Evolutionary conservation across 176 grass and related monocot species (phyloP), one percentile per base, ranked within the genome.

Genomic region (Phragmites australis): DNA sequence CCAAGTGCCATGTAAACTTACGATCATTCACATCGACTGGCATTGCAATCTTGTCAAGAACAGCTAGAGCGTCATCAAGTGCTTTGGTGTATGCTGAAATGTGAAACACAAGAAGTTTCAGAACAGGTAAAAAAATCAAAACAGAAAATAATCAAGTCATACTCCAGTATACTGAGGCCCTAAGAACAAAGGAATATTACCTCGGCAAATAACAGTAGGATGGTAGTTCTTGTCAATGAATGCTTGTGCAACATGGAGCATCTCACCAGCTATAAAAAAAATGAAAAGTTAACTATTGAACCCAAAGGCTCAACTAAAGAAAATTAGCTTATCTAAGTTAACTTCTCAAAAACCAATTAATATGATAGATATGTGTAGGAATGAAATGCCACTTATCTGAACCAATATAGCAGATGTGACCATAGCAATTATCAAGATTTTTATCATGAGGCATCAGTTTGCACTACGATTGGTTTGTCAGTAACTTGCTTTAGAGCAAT

Each of bases 151-250:
- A 17, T 0, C n/a, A 72, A 44, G 12, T 47, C 3, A n/a, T 42
- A 21, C 39, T 8, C 34, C 37, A 55, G 39, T 31, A 83, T 2
- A 76, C 9, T 40, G 9, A 18, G 49, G 31, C 29, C 21, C 31
- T 53, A 15, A 69, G 51, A 66, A 80, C 9, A 6, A 21, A 45
- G 8, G 21, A 53, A 67, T 53, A 74, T 62, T 91, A 99, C 96
- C 92, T 82, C 90, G 86, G 59, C 96, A 99, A 82, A 99, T 90
- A 84, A 99, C 92, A 54, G 92, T 99, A 55, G 96, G 96, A 84
- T 99, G 96, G 67, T 86, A 99, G 53, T 91, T 88, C 65, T 95
- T 99, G 68, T 95, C 90, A 71, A 99, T 93, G 62, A 99, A 99
- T 30, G 92, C 68, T 53, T 94, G 86, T 37, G 96, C 96, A 76